Percentiles rank a stretch among this genome's conserved stretches.
phyloP scores from a whole-genome alignment of 2,329 filamentous ascomycete species.

The Thielaviopsis musarum region DNA sequence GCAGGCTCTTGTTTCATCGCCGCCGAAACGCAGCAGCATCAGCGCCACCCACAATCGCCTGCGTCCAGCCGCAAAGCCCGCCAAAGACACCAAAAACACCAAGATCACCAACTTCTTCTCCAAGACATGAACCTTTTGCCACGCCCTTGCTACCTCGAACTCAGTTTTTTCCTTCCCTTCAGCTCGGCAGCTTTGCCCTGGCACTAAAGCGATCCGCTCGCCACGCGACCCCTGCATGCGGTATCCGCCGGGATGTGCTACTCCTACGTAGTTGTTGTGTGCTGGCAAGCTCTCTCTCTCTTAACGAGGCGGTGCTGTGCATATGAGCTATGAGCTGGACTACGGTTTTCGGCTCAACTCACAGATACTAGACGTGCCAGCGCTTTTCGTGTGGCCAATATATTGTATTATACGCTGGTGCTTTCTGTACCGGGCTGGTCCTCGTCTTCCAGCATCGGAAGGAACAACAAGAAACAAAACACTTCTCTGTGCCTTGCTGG shows the following conservation, averaged over 20 bases:
- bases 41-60: not conserved
- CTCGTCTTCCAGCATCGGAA: not conserved
- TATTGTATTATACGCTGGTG: not conserved
- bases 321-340: not conserved
- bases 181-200: not conserved
- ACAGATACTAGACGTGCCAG: not conserved
- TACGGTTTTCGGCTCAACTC: not conserved
- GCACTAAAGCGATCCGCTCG: not conserved
- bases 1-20: not conserved
- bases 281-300: not conserved
- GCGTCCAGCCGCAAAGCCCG: not conserved
- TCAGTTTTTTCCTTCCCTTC: not conserved
- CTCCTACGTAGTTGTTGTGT: not conserved
- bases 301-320: not conserved
- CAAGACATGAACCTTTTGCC: not conserved
- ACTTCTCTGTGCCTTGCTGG: not conserved
- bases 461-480: not conserved
- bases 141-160: not conserved
- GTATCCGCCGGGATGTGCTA: not conserved
- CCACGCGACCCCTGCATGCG: not conserved
- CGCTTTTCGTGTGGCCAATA: not conserved
- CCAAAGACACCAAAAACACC: not conserved
- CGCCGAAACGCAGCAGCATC: not conserved
- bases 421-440: not conserved
- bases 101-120: constrained; percentile 10